Evolutionary conservation across 108 stramenopile species (phyloP).

Genomic region (Cyclotella cryptica): DNA sequence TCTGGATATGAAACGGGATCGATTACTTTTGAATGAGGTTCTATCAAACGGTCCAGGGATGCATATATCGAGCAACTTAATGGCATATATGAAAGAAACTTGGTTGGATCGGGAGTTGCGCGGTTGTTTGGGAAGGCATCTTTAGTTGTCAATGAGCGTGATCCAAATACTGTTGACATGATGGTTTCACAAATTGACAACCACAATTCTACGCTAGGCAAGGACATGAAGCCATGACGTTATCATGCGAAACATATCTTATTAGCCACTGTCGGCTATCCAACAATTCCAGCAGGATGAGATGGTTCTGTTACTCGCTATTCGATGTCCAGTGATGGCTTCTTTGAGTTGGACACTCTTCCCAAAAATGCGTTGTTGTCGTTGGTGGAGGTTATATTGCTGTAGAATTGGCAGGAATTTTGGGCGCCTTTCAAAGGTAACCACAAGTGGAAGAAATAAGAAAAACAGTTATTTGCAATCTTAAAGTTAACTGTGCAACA

Average conservation of each 20-base stretch:
- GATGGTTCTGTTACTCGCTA: constrained; percentile 65
- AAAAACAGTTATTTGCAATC: no score
- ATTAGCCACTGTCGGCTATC: constrained; percentile 87
- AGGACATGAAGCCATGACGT: constrained; percentile 1
- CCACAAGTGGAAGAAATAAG: no score
- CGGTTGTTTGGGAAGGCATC: constrained; percentile 49
- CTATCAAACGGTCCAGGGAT: constrained; percentile 76
- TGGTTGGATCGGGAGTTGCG: constrained; percentile 74
- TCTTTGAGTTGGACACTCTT: constrained; percentile 88
- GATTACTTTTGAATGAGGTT: constrained; percentile 77
- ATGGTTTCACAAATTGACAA: constrained; percentile 20
- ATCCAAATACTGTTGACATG: constrained; percentile 23
- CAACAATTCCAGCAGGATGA: constrained; percentile 60
- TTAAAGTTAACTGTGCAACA: no score
- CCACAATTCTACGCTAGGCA: constrained; percentile 19
- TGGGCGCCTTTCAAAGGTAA: constrained; percentile 85
- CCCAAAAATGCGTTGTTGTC: constrained; percentile 83
- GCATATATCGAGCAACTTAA: constrained; percentile 85
- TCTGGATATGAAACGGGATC: constrained; percentile 53
- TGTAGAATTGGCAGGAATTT: constrained; percentile 92
- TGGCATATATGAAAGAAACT: constrained; percentile 84
- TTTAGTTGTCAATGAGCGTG: constrained; percentile 35
- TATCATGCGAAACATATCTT: constrained; percentile 84
- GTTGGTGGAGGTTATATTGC: constrained; percentile 95
- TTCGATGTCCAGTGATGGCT: constrained; percentile 85